Base-by-base conservation (phyloP, 257 asterid species). In the Solanum infundibuliforme region DNA sequence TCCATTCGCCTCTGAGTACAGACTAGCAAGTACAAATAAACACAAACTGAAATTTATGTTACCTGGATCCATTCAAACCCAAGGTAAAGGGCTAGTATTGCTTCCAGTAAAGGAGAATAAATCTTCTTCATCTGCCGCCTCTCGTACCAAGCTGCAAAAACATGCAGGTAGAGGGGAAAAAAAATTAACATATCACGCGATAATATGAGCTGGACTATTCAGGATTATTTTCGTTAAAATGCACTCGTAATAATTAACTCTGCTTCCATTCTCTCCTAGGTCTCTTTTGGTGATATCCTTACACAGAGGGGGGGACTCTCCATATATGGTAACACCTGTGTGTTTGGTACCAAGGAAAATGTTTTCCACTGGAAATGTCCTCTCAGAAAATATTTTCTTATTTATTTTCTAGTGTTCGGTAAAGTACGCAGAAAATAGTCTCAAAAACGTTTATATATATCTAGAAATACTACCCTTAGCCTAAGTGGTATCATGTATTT, bases 61-160 rank as follows among this genome's bases (percentile, higher is more conserved):
- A 97, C 99, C 95, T 95, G 99, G 82, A 94, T 95, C 98, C 98
- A 97, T 91, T 97, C 98, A 39, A 94, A 94, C 87, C 99, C 99
- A 38, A 97, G 98, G 90, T 97, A 97, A 46, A 97, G 98, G 29
- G 94, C 99, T 89, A 97, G 88, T 90, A 93, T 84, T 79, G 95
- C 92, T 89, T 97, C 99, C 8, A 97, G 94, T 35, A 97, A 87
- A 25, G 98, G 98, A 84, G 99, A 97, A 88, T 95, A 97, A 84
- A 95, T 97, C 96, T 95, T 97, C 86, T 97, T 97, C 98, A 95
- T 93, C 88, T 97, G 98, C 89, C 98, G 92, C 89, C 96, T 93
- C 89, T 95, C 96, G 5, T 95, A 93, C 99, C 99, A 95, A 72
- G 99, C 99, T 97, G 96, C 90, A 87, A 86, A 29, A 68, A 25